phyloP scores from a whole-genome alignment of 1,284 basidiomycete species.

The Calocybe gambosa region DNA sequence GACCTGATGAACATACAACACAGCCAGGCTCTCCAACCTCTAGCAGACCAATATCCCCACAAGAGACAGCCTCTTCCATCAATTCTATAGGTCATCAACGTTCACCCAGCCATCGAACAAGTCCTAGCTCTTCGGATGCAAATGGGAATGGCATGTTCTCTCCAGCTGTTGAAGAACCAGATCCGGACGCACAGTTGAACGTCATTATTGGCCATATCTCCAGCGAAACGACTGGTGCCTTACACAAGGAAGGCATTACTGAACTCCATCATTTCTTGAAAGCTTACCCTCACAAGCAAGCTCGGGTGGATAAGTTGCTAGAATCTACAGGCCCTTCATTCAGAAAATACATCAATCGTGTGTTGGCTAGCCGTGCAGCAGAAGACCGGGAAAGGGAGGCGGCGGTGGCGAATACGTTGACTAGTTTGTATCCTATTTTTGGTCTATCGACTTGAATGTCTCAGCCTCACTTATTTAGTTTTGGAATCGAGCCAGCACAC shows the following conservation, averaged over 20 bases:
- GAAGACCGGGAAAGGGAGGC: slow-evolving; percentile 78
- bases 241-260: slow-evolving; percentile 90
- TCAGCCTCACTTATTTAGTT: slow-evolving; percentile 33
- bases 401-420: slow-evolving; percentile 71
- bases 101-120: slow-evolving; percentile 59
- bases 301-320: slow-evolving; percentile 79
- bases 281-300: slow-evolving; percentile 83
- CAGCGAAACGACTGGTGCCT: slow-evolving; percentile 76
- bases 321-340: slow-evolving; percentile 80
- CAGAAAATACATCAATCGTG: slow-evolving; percentile 79
- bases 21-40: slow-evolving; percentile 50
- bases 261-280: slow-evolving; percentile 94
- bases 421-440: slow-evolving; percentile 45
- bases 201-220: slow-evolving; percentile 88
- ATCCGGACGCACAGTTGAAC: slow-evolving; percentile 73
- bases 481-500: slow-evolving; percentile 54
- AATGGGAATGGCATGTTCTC: slow-evolving; percentile 39
- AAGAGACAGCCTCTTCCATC: slow-evolving; percentile 48
- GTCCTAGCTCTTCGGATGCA: slow-evolving; percentile 55
- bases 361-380: slow-evolving; percentile 74
- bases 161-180: slow-evolving; percentile 61
- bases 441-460: slow-evolving; percentile 6
- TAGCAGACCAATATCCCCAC: slow-evolving; percentile 60
- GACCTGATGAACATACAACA: slow-evolving; percentile 29
- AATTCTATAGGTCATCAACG: slow-evolving; percentile 47